These are phyloP conservation scores for Allium cepa DNA, from an alignment of 106 monocot genomes.

Conservation along the genomic window DNA sequence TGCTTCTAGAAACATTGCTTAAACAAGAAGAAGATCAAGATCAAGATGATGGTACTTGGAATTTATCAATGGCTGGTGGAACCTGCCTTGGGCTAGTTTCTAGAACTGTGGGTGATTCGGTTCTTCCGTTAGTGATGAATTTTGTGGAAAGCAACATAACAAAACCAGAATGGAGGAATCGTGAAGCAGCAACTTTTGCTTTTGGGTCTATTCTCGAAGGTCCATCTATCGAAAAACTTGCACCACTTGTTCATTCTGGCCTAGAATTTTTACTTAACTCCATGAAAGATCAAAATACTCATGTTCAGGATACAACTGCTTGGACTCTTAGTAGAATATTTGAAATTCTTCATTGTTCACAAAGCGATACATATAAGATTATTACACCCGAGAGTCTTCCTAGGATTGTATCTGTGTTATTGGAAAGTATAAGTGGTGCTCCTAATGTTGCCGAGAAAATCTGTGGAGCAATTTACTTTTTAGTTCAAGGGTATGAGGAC, in stretches of 20 bases:
- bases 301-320: slow-evolving; percentile 24
- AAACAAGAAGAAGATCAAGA: slow-evolving; percentile 28
- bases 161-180: slow-evolving; percentile 20
- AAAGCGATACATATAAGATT: neutral
- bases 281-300: slow-evolving; percentile 21
- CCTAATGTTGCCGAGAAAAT: slow-evolving; percentile 23
- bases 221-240: slow-evolving; percentile 19
- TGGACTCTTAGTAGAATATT: slow-evolving; percentile 27
- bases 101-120: slow-evolving; percentile 13
- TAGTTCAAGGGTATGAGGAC: slow-evolving; percentile 25
- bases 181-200: slow-evolving; percentile 26
- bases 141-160: slow-evolving; percentile 21
- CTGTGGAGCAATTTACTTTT: slow-evolving; percentile 23
- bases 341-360: slow-evolving; percentile 21
- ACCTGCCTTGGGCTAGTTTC: slow-evolving; percentile 22
- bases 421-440: slow-evolving; percentile 11
- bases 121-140: slow-evolving; percentile 16
- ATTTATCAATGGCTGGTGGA: slow-evolving; percentile 27
- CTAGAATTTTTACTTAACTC: slow-evolving; percentile 18
- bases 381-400: slow-evolving; percentile 13
- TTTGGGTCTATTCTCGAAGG: slow-evolving; percentile 29
- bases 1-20: slow-evolving; percentile 24
- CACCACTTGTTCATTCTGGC: slow-evolving; percentile 16
- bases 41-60: slow-evolving; percentile 26
- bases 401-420: slow-evolving; percentile 16